Evolutionary conservation across 164 flowering plant genomes (phyloP).

Genomic region (Umbilicus rupestris): DNA sequence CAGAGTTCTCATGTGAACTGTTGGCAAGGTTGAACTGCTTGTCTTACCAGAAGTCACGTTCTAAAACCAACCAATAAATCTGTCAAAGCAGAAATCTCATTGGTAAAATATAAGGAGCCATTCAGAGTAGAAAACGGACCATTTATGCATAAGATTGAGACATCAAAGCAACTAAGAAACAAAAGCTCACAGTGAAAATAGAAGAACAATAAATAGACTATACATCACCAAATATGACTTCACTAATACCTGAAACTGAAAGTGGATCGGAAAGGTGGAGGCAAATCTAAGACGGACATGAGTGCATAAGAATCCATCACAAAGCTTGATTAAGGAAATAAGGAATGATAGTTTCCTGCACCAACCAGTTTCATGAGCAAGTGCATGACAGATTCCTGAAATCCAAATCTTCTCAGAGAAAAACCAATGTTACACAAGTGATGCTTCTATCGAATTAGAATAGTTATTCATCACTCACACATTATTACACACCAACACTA

Average conservation of each 20-base stretch:
- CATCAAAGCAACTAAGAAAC: neutral
- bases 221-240: neutral
- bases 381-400: neutral
- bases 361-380: neutral
- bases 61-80: too few species aligned
- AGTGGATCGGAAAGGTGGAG: constrained; percentile 60
- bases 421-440: too few species aligned
- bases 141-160: neutral
- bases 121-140: neutral
- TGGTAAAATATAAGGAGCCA: neutral
- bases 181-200: neutral
- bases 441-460: too few species aligned
- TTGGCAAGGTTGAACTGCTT: too few species aligned
- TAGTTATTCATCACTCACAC: too few species aligned
- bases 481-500: too few species aligned
- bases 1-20: too few species aligned
- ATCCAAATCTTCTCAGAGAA: too few species aligned
- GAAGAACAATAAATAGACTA: constrained; percentile 2
- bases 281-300: constrained; percentile 70
- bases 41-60: too few species aligned
- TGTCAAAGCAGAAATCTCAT: too few species aligned
- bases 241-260: constrained; percentile 76
- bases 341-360: neutral
- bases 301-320: constrained; percentile 58
- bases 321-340: constrained; percentile 5